phyloP scores from a whole-genome alignment of 2,329 filamentous ascomycete species.

The Sclerotinia glacialis region DNA sequence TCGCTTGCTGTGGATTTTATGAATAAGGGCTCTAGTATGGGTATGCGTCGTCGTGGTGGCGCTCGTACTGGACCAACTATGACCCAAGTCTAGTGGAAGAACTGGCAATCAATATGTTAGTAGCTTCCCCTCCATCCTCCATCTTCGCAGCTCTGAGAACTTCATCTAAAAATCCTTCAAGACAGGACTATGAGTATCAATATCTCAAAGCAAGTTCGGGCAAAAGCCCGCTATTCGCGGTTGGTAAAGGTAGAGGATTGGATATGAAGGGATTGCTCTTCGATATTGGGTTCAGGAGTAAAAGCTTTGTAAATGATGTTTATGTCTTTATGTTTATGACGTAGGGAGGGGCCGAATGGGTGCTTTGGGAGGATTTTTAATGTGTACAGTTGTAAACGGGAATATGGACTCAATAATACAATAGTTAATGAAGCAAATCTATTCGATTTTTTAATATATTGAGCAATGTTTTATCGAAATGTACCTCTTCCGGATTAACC shows the following conservation, averaged over 20 bases:
- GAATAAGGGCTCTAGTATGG: neutral
- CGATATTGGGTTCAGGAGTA: neutral
- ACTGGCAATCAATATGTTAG: slow-evolving; percentile 27
- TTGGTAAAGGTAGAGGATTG: neutral
- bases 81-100: slow-evolving; percentile 52
- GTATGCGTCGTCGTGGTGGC: slow-evolving; percentile 32
- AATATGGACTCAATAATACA: neutral
- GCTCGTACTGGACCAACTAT: slow-evolving; percentile 49
- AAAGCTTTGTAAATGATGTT: slow-evolving; percentile 5
- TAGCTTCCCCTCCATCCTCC: slow-evolving; percentile 24
- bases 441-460: neutral
- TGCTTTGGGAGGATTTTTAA: neutral
- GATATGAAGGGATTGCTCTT: neutral
- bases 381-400: slow-evolving; percentile 1
- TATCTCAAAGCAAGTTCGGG: neutral
- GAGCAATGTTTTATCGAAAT: neutral
- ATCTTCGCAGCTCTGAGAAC: slow-evolving; percentile 13
- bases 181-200: neutral
- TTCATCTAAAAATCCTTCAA: neutral
- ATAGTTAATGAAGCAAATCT: neutral
- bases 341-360: neutral
- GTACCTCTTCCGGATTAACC: no score
- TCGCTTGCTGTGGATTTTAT: slow-evolving; percentile 49
- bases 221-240: neutral
- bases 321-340: slow-evolving; percentile 3